Percentiles rank a stretch among this genome's conserved stretches.
Evolutionary conservation across 1,139 yeast species (phyloP).

Genomic region (Kodamaea arcana): DNA sequence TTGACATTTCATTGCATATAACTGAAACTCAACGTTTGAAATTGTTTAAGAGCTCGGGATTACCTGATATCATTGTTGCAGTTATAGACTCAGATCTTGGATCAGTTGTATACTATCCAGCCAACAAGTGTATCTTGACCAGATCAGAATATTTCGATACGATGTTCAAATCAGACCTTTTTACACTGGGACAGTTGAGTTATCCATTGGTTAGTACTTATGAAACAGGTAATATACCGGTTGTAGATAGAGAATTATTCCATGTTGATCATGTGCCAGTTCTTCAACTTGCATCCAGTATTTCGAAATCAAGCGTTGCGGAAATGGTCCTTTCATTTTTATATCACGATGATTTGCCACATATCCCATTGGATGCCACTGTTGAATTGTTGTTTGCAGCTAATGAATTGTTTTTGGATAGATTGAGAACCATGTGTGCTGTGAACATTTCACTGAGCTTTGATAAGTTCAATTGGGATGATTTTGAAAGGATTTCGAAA

Average conservation of each 20-base stretch:
- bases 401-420: conserved; percentile 57
- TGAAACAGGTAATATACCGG: conserved; percentile 6
- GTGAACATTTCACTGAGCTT: conserved; percentile 48
- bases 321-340: conserved; percentile 54
- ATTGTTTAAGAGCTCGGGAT: conserved; percentile 19
- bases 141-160: conserved; percentile 64
- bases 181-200: conserved; percentile 17
- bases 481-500: conserved; percentile 17
- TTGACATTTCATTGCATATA: conserved; percentile 17
- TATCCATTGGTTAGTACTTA: conserved; percentile 13
- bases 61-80: conserved; percentile 49
- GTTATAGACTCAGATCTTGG: conserved; percentile 29
- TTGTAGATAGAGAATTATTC: conserved; percentile 23
- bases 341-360: conserved; percentile 54
- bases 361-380: conserved; percentile 46
- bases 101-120: conserved; percentile 47
- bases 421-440: conserved; percentile 64
- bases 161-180: conserved; percentile 53
- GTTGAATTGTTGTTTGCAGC: conserved; percentile 58
- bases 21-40: conserved; percentile 13
- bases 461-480: conserved; percentile 17
- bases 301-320: conserved; percentile 35
- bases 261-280: conserved; percentile 26
- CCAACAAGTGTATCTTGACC: conserved; percentile 56
- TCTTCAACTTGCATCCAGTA: conserved; percentile 23